Evolutionary conservation across 139 green algal genomes (phyloP).

Genomic region (Edaphochlamys debaryana): DNA sequence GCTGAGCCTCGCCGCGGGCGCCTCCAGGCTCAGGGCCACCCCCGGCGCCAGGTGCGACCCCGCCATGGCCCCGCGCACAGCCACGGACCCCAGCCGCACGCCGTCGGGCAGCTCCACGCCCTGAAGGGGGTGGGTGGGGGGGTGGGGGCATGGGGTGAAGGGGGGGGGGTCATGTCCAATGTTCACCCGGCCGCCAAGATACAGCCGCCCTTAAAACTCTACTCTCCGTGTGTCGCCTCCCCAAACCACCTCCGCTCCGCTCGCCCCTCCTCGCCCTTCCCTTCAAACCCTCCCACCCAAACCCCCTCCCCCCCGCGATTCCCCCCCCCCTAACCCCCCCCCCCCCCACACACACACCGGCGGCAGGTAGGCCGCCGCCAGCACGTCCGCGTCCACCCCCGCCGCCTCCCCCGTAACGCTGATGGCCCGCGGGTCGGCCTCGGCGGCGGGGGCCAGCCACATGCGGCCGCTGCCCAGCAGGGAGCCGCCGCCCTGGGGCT

Average conservation of each 20-base stretch:
- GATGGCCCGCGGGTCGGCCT: conserved; percentile 86
- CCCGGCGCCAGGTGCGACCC: conserved; percentile 75
- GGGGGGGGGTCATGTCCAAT: background rate
- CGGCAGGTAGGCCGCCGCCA: conserved; percentile 84
- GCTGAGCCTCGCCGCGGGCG: conserved; percentile 47
- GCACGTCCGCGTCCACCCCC: conserved; percentile 70
- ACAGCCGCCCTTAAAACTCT: too few relatives aligned
- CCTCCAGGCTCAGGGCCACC: conserved; percentile 42
- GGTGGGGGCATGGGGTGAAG: background rate
- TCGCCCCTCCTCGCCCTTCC: too few relatives aligned
- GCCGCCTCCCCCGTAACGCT: conserved; percentile 71
- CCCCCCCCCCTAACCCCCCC: background rate
- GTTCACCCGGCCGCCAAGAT: too few relatives aligned
- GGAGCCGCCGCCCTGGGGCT: conserved; percentile 83
- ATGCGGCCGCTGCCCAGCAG: conserved; percentile 81
- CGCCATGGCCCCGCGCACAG: conserved; percentile 61
- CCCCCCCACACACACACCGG: conserved; percentile 3
- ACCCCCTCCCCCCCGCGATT: too few relatives aligned
- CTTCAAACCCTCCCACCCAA: too few relatives aligned
- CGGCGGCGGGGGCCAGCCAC: conserved; percentile 79
- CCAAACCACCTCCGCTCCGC: too few relatives aligned
- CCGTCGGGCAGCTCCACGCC: conserved; percentile 5
- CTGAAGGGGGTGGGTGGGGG: conserved; percentile 28
- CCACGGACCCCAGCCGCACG: conserved; percentile 56
- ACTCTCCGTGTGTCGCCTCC: too few relatives aligned